Conservation (phyloP, 106 monocot genomes). For the Dioscorea zingiberensis region DNA sequence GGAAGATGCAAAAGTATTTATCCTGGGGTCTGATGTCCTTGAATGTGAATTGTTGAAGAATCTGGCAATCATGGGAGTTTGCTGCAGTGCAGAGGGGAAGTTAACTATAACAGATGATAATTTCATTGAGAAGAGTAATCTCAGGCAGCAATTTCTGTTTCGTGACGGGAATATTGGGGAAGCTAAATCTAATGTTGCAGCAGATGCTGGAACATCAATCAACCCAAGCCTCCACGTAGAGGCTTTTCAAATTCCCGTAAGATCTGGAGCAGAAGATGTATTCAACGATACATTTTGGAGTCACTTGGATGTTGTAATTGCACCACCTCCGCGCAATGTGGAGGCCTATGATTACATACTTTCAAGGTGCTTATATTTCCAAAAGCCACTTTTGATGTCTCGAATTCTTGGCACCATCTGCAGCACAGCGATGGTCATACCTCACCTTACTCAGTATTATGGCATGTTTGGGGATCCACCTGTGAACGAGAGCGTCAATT, state of each 20-base stretch:
- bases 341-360: conserved; percentile 91
- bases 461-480: conserved; percentile 94
- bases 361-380: conserved; percentile 76
- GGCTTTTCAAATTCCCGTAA: conserved; percentile 84
- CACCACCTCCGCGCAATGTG: conserved; percentile 86
- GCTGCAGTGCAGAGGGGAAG: conserved; percentile 67
- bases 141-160: conserved; percentile 90
- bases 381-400: conserved; percentile 89
- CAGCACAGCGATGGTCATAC: conserved; percentile 94
- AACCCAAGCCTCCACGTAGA: conserved; percentile 68
- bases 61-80: conserved; percentile 88
- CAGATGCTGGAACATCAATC: conserved; percentile 57
- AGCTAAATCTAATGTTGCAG: conserved; percentile 90
- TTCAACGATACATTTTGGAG: conserved; percentile 89
- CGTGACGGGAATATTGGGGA: conserved; percentile 97
- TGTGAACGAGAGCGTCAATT: conserved; percentile 91
- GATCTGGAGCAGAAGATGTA: conserved; percentile 84
- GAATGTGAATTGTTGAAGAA: conserved; percentile 97
- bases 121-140: conserved; percentile 97
- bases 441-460: conserved; percentile 94
- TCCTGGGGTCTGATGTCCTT: conserved; percentile 87
- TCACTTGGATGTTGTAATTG: conserved; percentile 71
- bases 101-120: conserved; percentile 92
- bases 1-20: conserved; percentile 74
- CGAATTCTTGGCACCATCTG: conserved; percentile 86